phyloP scores from a whole-genome alignment of 495 filamentous ascomycete species.

The Wilcoxina mikolae region DNA sequence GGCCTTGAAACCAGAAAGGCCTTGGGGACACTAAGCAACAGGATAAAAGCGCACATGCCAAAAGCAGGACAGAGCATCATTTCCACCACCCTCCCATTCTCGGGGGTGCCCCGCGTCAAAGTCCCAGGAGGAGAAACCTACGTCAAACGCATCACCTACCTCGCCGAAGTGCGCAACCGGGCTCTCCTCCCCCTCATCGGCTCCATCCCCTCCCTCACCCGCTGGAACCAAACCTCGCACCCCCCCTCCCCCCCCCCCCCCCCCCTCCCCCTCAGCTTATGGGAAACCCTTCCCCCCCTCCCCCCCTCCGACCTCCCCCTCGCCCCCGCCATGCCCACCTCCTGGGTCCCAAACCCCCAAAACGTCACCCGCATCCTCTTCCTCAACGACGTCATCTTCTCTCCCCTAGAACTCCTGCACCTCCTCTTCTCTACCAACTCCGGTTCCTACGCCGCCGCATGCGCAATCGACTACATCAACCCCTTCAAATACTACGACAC shows the following conservation, averaged over 20 bases:
- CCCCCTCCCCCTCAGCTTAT: not conserved
- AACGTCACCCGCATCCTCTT: constrained; percentile 56
- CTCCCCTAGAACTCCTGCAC: constrained; percentile 53
- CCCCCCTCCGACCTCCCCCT: not conserved
- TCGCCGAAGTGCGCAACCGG: constrained; percentile 65
- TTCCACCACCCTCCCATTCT: constrained; percentile 24
- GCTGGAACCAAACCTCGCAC: constrained; percentile 11
- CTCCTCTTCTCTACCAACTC: constrained; percentile 62
- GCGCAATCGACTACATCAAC: constrained; percentile 61
- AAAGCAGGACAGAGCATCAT: constrained; percentile 37
- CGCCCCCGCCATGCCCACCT: constrained; percentile 12
- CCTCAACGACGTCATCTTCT: constrained; percentile 62
- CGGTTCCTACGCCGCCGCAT: constrained; percentile 58
- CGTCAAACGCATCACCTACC: constrained; percentile 56
- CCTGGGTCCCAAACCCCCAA: constrained; percentile 28
- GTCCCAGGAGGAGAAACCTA: constrained; percentile 47
- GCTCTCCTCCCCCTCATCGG: constrained; percentile 49
- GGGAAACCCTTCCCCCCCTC: not conserved
- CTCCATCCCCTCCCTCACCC: constrained; percentile 17
- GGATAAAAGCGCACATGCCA: constrained; percentile 37
- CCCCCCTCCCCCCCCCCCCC: not conserved
- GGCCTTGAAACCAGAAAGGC: constrained; percentile 34
- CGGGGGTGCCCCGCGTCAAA: constrained; percentile 40
- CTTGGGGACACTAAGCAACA: constrained; percentile 31
- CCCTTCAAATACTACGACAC: constrained; percentile 72